These are phyloP conservation scores for Talaromyces amestolkiae DNA, from an alignment of 2,329 filamentous ascomycete genomes.

Conservation along the genomic window DNA sequence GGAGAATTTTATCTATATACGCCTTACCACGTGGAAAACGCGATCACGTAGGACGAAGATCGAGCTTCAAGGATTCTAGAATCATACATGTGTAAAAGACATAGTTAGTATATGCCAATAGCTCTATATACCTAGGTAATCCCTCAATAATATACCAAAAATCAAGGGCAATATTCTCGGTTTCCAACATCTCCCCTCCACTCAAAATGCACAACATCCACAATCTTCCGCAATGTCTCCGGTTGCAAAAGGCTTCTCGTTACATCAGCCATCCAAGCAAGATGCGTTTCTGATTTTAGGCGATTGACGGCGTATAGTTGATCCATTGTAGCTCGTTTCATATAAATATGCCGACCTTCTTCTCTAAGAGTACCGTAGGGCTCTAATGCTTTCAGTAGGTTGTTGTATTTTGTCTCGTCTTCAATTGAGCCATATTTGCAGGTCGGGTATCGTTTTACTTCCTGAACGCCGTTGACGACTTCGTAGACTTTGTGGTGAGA, in stretches of 20 bases:
- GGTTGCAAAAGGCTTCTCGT: not conserved
- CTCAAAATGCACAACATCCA: not conserved
- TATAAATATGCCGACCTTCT: not conserved
- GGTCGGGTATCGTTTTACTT: not conserved
- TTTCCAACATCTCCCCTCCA: not conserved
- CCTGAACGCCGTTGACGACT: not conserved
- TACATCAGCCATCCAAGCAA: constrained; percentile 4
- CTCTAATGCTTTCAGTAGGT: not conserved
- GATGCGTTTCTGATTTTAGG: not conserved
- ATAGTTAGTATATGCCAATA: too few species aligned
- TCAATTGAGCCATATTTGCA: not conserved
- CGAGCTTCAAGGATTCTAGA: not conserved
- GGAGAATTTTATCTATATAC: not conserved
- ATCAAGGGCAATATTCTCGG: not conserved
- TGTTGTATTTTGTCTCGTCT: not conserved
- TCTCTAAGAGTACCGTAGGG: not conserved
- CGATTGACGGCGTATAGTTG: not conserved
- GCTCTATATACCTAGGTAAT: too few species aligned
- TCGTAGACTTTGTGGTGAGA: constrained; percentile 2
- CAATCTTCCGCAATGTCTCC: not conserved
- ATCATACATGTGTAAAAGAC: not conserved
- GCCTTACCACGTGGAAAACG: not conserved
- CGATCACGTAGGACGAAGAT: not conserved
- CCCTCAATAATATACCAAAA: not conserved
- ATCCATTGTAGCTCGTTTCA: not conserved